Evolutionary conservation across 495 filamentous ascomycete genomes (phyloP).

Genomic region (Astrothelium macrocarpum): DNA sequence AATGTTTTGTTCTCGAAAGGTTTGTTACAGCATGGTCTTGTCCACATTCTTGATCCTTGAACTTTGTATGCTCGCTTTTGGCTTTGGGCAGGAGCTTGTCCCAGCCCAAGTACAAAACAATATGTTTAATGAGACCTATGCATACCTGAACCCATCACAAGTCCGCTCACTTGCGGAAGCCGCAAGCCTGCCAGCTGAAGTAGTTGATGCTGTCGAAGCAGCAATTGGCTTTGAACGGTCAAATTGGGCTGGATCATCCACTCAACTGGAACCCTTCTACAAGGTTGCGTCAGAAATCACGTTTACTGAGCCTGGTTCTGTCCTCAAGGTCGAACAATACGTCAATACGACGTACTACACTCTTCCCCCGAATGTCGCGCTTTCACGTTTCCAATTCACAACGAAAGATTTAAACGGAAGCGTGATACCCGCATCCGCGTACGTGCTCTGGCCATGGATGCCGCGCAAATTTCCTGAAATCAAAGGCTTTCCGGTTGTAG

Average conservation of each 20-base stretch:
- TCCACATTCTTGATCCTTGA: neutral
- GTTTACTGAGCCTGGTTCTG: slow-evolving; percentile 10
- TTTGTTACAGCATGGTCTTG: neutral
- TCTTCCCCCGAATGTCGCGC: slow-evolving; percentile 7
- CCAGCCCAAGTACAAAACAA: neutral
- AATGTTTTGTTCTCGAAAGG: neutral
- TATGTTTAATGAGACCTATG: neutral
- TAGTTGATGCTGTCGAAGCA: slow-evolving; percentile 10
- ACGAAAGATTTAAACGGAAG: slow-evolving; percentile 39
- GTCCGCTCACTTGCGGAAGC: neutral
- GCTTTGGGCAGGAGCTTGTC: neutral
- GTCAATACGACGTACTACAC: slow-evolving; percentile 16
- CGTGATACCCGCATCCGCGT: slow-evolving; percentile 41
- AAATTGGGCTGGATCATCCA: slow-evolving; percentile 11
- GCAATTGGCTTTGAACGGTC: slow-evolving; percentile 12
- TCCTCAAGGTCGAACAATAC: slow-evolving; percentile 17
- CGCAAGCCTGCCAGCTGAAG: slow-evolving; percentile 9
- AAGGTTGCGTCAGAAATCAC: neutral
- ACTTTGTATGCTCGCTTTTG: neutral
- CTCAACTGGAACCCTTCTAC: slow-evolving; percentile 15
- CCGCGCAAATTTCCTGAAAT: slow-evolving; percentile 20
- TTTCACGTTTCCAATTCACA: slow-evolving; percentile 36
- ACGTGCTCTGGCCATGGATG: slow-evolving; percentile 43
- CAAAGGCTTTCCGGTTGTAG: slow-evolving; percentile 33
- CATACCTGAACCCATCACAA: neutral